Evolutionary conservation across 176 grass and related monocot genomes (phyloP).

Genomic region (Leersia perrieri): DNA sequence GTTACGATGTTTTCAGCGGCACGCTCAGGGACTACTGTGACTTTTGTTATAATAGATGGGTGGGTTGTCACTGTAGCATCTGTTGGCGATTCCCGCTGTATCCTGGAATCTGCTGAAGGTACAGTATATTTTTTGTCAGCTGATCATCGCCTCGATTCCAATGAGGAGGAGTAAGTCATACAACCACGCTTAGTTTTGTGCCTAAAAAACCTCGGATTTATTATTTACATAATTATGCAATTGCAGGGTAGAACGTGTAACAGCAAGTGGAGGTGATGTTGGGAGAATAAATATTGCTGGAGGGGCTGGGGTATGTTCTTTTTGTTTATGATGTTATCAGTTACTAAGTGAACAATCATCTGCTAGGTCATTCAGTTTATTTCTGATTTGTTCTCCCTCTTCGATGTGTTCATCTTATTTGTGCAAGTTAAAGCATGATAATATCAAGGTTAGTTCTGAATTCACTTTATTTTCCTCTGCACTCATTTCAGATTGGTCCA

Average conservation of each 20-base stretch:
- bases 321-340: constrained; percentile 16
- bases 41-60: constrained; percentile 94
- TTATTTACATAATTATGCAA: constrained; percentile 20
- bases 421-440: background rate
- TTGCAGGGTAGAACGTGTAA: constrained; percentile 81
- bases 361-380: background rate
- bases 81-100: constrained; percentile 88
- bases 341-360: constrained; percentile 4
- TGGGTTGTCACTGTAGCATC: constrained; percentile 93
- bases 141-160: constrained; percentile 86
- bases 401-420: constrained; percentile 10
- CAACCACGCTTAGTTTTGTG: constrained; percentile 22
- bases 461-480: constrained; percentile 10
- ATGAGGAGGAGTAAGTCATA: constrained; percentile 81
- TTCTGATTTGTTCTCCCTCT: background rate
- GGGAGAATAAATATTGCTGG: constrained; percentile 91
- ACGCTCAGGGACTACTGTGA: constrained; percentile 85
- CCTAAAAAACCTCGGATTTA: constrained; percentile 14
- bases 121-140: constrained; percentile 70
- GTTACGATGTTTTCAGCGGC: constrained; percentile 54
- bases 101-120: constrained; percentile 92
- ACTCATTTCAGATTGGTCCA: constrained; percentile 75
- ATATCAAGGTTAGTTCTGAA: constrained; percentile 20
- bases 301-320: constrained; percentile 66
- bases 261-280: constrained; percentile 87